Evolutionary conservation across 208 protist genomes (phyloP), one percentile per base, ranked within the genome.

Genomic region (Acanthamoeba castellanii): DNA sequence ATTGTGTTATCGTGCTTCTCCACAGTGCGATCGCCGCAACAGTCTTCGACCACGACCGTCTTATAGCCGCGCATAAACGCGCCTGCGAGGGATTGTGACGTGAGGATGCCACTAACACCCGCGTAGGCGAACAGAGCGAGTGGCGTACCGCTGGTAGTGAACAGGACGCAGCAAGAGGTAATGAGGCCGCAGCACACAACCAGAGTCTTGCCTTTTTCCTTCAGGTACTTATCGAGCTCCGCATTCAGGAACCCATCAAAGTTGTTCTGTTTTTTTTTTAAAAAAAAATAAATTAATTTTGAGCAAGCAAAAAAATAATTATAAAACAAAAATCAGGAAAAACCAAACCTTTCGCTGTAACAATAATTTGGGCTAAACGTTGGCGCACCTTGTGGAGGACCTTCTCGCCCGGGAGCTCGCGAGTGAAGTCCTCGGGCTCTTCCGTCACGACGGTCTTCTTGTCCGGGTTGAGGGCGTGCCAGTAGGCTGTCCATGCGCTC

Each of bases 1-100:
- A 88, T 55, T 27, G 81, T 88, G 30, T n/a, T 66, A 50, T 64
- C 47, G 50, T 88, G 81, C 81, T 88, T 88, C 81, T 88, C 81
- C 25, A 4, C 8, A 3, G 50, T 88, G 25, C 81, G 81, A 45
- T 88, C 81, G 42, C 50, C 81, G 45, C 81, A 88, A n/a, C 81
- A 88, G 81, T 88, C 81, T 16, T 88, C 81, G 11, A 88, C 81
- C 42, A 88, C 52, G 25, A 88, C 50, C 0, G 81, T 88, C 47
- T 64, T 88, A 27, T 88, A 88, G 45, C 81, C 81, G 27, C 81
- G 81, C 42, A 88, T 55, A n/a, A 88, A 88, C 13, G 81, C 81
- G 16, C 81, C 81, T 88, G 81, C 11, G 16, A 30, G 22, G 1
- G 42, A 45, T 32, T 42, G 42, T 64, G 20, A 20, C 25, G 45